phyloP scores from a whole-genome alignment of 2,329 filamentous ascomycete species.

The Neonectria sp. region DNA sequence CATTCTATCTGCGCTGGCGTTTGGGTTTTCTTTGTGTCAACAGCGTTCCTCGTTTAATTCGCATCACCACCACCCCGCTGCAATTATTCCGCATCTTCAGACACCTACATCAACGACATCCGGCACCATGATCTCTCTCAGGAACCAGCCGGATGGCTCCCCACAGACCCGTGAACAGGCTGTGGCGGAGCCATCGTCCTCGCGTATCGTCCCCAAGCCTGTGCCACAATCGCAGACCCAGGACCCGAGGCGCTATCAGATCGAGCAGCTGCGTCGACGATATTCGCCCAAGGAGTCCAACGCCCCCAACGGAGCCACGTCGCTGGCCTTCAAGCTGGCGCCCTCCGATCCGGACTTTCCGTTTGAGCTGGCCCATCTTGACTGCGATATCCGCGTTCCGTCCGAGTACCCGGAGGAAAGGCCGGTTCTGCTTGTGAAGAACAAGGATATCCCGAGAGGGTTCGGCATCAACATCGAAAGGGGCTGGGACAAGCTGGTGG shows the following conservation, averaged over 20 bases:
- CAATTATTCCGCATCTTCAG: conserved; percentile 23
- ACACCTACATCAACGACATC: conserved; percentile 16
- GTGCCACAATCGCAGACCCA: conserved; percentile 74
- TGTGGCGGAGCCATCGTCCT: conserved; percentile 59
- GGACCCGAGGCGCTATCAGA: conserved; percentile 81
- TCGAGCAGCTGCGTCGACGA: conserved; percentile 79
- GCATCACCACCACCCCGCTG: conserved; percentile 16
- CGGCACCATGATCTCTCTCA: conserved; percentile 58
- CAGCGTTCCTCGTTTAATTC: conserved; percentile 7
- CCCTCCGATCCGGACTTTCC: conserved; percentile 90
- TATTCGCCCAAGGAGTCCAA: conserved; percentile 67
- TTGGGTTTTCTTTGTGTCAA: conserved; percentile 25
- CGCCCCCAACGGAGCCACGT: conserved; percentile 64
- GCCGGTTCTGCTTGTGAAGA: conserved; percentile 75
- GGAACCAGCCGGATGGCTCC: conserved; percentile 47
- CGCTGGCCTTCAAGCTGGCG: conserved; percentile 74
- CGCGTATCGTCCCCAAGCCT: conserved; percentile 74
- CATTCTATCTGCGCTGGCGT: conserved; percentile 11
- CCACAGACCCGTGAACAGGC: conserved; percentile 60
- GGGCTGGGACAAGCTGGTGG: conserved; percentile 78
- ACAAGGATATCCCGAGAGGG: conserved; percentile 78
- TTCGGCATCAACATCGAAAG: conserved; percentile 84
- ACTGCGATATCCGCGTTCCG: conserved; percentile 79
- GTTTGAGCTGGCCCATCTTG: conserved; percentile 79
- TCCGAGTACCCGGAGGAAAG: conserved; percentile 70